Evolutionary conservation across 2,329 filamentous ascomycete genomes (phyloP), one percentile per base, ranked within the genome.

Genomic region (Cordyceps fumosorosea): DNA sequence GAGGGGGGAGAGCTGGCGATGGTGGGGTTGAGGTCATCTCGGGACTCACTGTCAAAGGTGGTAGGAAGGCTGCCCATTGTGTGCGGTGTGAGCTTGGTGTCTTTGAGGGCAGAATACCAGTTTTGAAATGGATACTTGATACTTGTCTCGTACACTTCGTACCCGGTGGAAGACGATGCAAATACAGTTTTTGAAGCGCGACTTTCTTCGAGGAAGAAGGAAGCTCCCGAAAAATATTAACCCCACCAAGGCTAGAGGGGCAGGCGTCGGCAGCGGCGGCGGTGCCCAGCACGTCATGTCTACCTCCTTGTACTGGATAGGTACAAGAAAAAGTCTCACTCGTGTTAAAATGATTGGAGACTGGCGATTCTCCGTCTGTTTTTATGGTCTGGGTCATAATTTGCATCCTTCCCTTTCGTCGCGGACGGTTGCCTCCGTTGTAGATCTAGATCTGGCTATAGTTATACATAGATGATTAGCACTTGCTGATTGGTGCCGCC

Each of bases 11-110:
- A 5, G 22, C 18, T n/a, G 45, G 20, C 8, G 20, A 50, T 58
- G 45, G 56, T 12, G 32, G 56, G 34, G 12, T 58, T 7, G 24
- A 57, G 44, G n/a, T 16, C 22, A 48, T 10, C n/a, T n/a, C 8
- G 8, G 29, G 37, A 74, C 80, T 71, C 73, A 87, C 84, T 79
- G 71, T 86, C 80, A 70, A 86, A 86, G 65, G 79, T 80, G 65
- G 78, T 78, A 7, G 84, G 84, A 64, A 87, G 83, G 65, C 75
- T 75, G 64, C 77, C 72, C 83, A 83, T 85, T 64, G 67, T 72
- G 65, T 56, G 54, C 24, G 10, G 42, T 18, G 63, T 48, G 8
- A 11, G 42, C 32, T 51, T 18, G 22, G 12, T 42, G 24, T 5
- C 40, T 45, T 11, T 34, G 5, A 18, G 11, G 6, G 3, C 2